Evolutionary conservation across 176 grass and related monocot genomes (phyloP).

Genomic region (Musa acuminata): DNA sequence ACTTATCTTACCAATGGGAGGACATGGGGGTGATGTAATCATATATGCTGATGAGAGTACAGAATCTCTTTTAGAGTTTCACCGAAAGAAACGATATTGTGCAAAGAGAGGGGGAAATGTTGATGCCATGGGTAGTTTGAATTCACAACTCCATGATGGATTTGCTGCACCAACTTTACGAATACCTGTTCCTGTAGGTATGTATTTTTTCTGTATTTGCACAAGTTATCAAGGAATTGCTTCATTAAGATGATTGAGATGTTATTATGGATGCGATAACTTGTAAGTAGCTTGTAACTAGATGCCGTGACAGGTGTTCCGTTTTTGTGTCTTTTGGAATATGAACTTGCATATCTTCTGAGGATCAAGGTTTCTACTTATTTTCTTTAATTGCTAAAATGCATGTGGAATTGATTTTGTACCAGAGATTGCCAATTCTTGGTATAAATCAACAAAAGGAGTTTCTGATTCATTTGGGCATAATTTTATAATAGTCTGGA

Average conservation of each 20-base stretch:
- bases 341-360: not conserved
- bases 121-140: conserved; percentile 56
- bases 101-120: conserved; percentile 88
- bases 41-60: conserved; percentile 65
- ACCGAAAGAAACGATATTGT: conserved; percentile 54
- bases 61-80: conserved; percentile 70
- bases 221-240: not conserved
- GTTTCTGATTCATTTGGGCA: not conserved
- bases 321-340: not conserved
- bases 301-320: not conserved
- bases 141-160: conserved; percentile 68
- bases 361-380: not conserved
- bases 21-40: conserved; percentile 78
- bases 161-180: conserved; percentile 51
- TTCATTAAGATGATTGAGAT: not conserved
- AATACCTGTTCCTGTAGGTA: conserved; percentile 93
- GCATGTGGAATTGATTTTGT: too few relatives aligned
- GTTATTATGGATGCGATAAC: not conserved
- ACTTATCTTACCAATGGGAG: conserved; percentile 71
- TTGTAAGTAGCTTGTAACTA: not conserved
- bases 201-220: conserved; percentile 16
- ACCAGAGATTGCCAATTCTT: not conserved
- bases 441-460: not conserved
- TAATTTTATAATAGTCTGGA: too few relatives aligned
- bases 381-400: too few relatives aligned